phyloP scores from a whole-genome alignment of 2,329 filamentous ascomycete genomes.

The Ceratocystis eucalypticola region DNA sequence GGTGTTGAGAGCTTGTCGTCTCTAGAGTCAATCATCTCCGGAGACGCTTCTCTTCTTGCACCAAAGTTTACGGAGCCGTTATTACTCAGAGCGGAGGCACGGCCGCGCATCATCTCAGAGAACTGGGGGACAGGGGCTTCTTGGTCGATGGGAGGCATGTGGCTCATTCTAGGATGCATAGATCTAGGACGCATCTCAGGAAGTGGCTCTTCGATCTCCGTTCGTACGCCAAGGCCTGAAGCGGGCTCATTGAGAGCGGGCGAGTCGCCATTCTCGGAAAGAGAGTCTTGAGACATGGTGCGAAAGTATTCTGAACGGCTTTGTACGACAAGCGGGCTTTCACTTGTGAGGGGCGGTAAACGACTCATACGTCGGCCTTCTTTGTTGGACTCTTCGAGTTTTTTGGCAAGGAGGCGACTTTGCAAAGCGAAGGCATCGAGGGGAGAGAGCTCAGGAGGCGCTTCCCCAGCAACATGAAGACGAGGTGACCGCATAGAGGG shows the following conservation, averaged over 20 bases:
- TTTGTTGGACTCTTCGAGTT: slow-evolving; percentile 66
- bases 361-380: slow-evolving; percentile 71
- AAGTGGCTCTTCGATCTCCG: slow-evolving; percentile 46
- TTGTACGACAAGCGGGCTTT: slow-evolving; percentile 63
- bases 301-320: slow-evolving; percentile 71
- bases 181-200: slow-evolving; percentile 49
- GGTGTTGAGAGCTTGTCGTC: slow-evolving; percentile 35
- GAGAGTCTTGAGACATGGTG: slow-evolving; percentile 52
- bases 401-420: slow-evolving; percentile 71
- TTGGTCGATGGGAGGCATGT: slow-evolving; percentile 35
- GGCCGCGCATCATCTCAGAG: slow-evolving; percentile 17
- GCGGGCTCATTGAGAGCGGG: slow-evolving; percentile 22
- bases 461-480: slow-evolving; percentile 62
- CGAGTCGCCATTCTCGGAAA: slow-evolving; percentile 24
- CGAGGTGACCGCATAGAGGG: slow-evolving; percentile 57
- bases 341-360: slow-evolving; percentile 67
- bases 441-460: slow-evolving; percentile 81
- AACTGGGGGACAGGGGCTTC: slow-evolving; percentile 21
- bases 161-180: slow-evolving; percentile 62
- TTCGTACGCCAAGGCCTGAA: slow-evolving; percentile 36
- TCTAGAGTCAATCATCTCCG: slow-evolving; percentile 29
- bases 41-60: slow-evolving; percentile 44
- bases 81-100: slow-evolving; percentile 7
- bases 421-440: slow-evolving; percentile 91
- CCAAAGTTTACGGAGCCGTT: slow-evolving; percentile 31